A percentile compares a stretch with the other conserved stretches of the same genome.
These are phyloP conservation scores for Plenodomus biglobosus DNA, from an alignment of 2,329 filamentous ascomycete species.

Conservation along the genomic window DNA sequence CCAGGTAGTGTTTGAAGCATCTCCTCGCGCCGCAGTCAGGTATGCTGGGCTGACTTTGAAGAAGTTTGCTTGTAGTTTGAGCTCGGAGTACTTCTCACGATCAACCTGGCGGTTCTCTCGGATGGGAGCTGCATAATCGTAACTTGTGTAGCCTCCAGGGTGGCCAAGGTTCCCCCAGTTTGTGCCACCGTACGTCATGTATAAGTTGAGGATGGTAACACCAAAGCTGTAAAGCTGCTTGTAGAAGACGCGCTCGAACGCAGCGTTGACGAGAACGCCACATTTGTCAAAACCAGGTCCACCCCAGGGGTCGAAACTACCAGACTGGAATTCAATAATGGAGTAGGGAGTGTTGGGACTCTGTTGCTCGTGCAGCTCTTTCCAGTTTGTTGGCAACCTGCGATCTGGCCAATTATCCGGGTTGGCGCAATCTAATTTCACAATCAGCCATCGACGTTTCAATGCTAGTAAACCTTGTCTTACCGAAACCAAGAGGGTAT, in stretches of 20 bases:
- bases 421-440: slow-evolving; percentile 59
- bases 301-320: slow-evolving; percentile 74
- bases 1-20: slow-evolving; percentile 32
- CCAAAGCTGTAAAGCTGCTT: slow-evolving; percentile 72
- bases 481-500: slow-evolving; percentile 54
- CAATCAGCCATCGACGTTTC: not conserved
- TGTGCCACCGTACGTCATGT: slow-evolving; percentile 79
- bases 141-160: slow-evolving; percentile 59
- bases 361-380: slow-evolving; percentile 57
- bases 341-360: slow-evolving; percentile 68
- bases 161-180: slow-evolving; percentile 75
- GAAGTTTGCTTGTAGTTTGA: slow-evolving; percentile 76
- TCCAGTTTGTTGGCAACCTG: slow-evolving; percentile 59
- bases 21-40: slow-evolving; percentile 52
- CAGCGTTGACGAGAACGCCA: slow-evolving; percentile 65
- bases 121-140: slow-evolving; percentile 66
- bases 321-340: slow-evolving; percentile 69
- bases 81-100: slow-evolving; percentile 76
- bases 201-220: slow-evolving; percentile 69
- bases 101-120: slow-evolving; percentile 67
- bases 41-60: slow-evolving; percentile 71
- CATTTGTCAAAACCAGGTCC: slow-evolving; percentile 71
- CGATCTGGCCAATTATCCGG: slow-evolving; percentile 62
- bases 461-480: not conserved
- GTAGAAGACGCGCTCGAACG: slow-evolving; percentile 77